Evolutionary conservation across 495 filamentous ascomycete genomes (phyloP).

Genomic region (Penicilliopsis zonata): DNA sequence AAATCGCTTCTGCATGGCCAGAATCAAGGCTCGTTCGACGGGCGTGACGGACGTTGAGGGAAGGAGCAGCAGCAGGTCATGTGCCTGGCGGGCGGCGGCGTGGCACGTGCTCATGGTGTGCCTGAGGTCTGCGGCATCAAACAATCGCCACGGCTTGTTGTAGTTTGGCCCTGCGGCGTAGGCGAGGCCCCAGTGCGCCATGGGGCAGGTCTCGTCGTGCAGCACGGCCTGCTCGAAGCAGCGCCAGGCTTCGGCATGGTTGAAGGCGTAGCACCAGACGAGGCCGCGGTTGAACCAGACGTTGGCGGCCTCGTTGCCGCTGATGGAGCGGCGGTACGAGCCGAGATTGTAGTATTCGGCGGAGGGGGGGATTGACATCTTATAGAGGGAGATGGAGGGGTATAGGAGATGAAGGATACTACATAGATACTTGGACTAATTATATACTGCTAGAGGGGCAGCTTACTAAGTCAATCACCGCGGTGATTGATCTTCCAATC

Average conservation of each 20-base stretch:
- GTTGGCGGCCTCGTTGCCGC: conserved; percentile 32
- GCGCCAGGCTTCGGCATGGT: conserved; percentile 46
- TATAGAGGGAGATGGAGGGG: too few relatives aligned
- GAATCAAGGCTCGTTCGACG: conserved; percentile 44
- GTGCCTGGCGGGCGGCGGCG: conserved; percentile 28
- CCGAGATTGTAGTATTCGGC: conserved; percentile 45
- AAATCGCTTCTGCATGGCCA: conserved; percentile 44
- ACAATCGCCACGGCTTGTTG: conserved; percentile 60
- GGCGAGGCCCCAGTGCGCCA: conserved; percentile 59
- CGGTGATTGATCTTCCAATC: too few relatives aligned
- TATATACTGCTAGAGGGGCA: too few relatives aligned
- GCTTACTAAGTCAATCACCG: too few relatives aligned
- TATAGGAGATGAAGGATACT: too few relatives aligned
- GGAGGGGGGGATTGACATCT: too few relatives aligned
- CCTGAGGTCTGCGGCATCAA: conserved; percentile 45
- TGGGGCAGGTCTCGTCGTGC: conserved; percentile 39
- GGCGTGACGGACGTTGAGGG: conserved; percentile 7
- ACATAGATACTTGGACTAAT: too few relatives aligned
- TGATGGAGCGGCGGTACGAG: conserved; percentile 34
- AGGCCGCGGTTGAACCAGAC: conserved; percentile 51
- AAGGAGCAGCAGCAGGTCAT: conserved; percentile 11
- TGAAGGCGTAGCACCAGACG: conserved; percentile 54
- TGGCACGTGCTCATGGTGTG: conserved; percentile 32
- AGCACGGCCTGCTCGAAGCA: conserved; percentile 49
- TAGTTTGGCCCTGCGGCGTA: conserved; percentile 59